phyloP scores from a whole-genome alignment of 345 rosid genomes.

The Hibiscus mutabilis region DNA sequence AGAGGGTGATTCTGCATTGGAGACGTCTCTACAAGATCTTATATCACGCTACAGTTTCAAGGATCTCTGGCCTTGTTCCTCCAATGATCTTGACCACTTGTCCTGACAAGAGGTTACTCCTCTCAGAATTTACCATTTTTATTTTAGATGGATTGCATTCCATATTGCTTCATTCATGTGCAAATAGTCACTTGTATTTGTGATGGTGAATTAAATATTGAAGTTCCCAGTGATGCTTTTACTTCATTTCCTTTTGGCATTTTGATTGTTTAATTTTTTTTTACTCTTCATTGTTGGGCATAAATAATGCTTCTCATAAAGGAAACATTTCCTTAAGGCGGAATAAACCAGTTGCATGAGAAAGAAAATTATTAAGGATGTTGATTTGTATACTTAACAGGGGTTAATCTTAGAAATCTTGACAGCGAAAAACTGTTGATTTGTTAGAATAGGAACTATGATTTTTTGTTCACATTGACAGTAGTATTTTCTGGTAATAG shows the following conservation, averaged over 20 bases:
- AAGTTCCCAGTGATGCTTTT: not conserved
- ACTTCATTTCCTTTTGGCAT: not conserved
- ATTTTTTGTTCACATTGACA: not conserved
- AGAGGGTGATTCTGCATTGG: conserved; percentile 54
- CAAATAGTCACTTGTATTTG: not conserved
- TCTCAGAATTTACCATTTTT: not conserved
- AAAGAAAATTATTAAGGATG: not conserved
- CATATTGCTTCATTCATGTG: not conserved
- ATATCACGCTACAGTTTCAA: conserved; percentile 80
- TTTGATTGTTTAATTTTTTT: not conserved
- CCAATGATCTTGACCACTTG: conserved; percentile 78
- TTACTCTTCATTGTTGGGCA: not conserved
- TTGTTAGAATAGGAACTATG: not conserved
- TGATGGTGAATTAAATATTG: not conserved
- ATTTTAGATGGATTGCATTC: conserved; percentile 3
- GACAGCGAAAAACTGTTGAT: not conserved
- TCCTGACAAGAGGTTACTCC: conserved; percentile 78
- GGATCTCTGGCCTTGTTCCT: conserved; percentile 94
- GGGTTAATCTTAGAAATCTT: conserved; percentile 1
- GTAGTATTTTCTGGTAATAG: not conserved
- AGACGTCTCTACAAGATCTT: conserved; percentile 69
- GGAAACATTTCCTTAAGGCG: not conserved
- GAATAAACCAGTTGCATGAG: not conserved
- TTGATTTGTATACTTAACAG: not conserved
- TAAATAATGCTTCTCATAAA: not conserved